phyloP scores from a whole-genome alignment of 2,329 filamentous ascomycete species.

The Fusarium sp. region DNA sequence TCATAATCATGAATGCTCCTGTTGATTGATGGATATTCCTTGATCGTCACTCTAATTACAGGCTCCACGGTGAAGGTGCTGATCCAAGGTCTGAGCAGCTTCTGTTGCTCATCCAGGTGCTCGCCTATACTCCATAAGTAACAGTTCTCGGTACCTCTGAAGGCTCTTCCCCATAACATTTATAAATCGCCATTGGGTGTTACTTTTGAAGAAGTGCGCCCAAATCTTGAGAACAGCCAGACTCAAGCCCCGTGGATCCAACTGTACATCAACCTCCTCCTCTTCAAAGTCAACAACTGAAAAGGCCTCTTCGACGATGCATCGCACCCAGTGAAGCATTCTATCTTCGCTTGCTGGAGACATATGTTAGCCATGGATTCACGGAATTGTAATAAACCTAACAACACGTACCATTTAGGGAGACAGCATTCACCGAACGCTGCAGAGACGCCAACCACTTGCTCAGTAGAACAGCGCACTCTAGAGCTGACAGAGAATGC shows the following conservation, averaged over 20 bases:
- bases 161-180: conserved; percentile 57
- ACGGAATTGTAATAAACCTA: too few relatives aligned
- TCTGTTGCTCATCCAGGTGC: not conserved
- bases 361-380: not conserved
- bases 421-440: not conserved
- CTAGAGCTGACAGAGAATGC: conserved; percentile 65
- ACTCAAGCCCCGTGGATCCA: conserved; percentile 43
- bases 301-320: conserved; percentile 59
- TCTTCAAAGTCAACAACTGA: conserved; percentile 50
- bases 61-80: not conserved
- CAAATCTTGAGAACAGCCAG: conserved; percentile 58
- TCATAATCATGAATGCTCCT: not conserved
- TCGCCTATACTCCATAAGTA: conserved; percentile 8
- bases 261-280: not conserved
- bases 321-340: conserved; percentile 59
- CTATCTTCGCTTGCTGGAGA: conserved; percentile 54
- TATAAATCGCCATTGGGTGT: conserved; percentile 61
- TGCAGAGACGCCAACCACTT: conserved; percentile 56
- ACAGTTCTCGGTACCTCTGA: conserved; percentile 48
- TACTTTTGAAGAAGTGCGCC: conserved; percentile 60
- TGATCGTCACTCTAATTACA: not conserved
- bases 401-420: not conserved
- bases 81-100: not conserved
- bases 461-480: conserved; percentile 65
- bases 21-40: not conserved